Evolutionary conservation across 441 rosid genomes (phyloP).

Genomic region (Corymbia citriodora): DNA sequence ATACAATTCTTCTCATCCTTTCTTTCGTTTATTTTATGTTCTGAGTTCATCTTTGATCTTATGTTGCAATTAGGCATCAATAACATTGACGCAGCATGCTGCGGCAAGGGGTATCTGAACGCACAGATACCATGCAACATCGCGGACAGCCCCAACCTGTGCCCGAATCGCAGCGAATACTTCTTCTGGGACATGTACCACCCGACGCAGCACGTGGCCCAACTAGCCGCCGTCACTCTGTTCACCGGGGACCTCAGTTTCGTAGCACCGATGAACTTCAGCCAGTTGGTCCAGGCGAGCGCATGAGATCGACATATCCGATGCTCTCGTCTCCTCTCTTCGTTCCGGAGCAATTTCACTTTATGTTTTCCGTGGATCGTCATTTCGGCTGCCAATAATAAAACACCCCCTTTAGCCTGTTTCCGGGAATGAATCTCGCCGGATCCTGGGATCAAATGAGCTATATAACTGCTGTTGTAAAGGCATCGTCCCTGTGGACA

Average conservation of each 20-base stretch:
- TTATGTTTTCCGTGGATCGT: neutral
- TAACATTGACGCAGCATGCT: constrained; percentile 18
- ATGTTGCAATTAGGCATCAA: constrained; percentile 16
- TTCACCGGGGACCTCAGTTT: neutral
- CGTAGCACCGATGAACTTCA: constrained; percentile 25
- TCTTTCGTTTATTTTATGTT: neutral
- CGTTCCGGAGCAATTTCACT: neutral
- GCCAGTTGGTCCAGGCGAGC: constrained; percentile 1
- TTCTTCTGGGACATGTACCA: constrained; percentile 39
- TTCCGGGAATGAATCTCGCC: neutral
- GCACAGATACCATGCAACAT: constrained; percentile 8
- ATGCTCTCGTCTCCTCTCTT: neutral
- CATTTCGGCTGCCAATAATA: neutral
- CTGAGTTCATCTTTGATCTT: neutral
- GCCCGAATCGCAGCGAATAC: constrained; percentile 4
- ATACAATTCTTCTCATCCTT: neutral
- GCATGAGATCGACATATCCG: neutral
- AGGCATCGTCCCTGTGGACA: neutral
- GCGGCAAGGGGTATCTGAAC: neutral
- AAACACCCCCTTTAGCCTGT: neutral
- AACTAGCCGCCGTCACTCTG: constrained; percentile 16
- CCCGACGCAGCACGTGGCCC: constrained; percentile 19
- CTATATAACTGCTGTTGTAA: neutral
- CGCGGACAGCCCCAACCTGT: neutral
- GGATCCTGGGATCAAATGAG: neutral